Evolutionary conservation across 2,329 filamentous ascomycete genomes (phyloP).

Genomic region (Colletotrichum sp.): DNA sequence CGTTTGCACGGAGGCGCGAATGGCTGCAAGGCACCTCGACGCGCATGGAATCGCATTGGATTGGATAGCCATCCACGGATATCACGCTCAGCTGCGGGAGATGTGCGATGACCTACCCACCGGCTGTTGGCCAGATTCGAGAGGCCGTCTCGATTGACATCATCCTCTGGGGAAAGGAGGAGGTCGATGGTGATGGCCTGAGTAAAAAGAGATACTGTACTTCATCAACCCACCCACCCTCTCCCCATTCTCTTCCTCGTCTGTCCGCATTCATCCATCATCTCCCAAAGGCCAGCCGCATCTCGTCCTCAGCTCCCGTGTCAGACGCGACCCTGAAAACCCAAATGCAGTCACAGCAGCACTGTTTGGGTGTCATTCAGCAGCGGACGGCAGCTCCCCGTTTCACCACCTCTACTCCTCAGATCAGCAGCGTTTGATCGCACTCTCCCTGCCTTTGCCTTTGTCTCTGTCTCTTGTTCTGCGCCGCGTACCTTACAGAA

Average conservation of each 20-base stretch:
- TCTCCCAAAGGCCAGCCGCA: not conserved
- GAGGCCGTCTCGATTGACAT: not conserved
- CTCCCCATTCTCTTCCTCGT: not conserved
- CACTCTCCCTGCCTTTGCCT: not conserved
- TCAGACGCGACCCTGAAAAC: not conserved
- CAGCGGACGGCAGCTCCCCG: slow-evolving; percentile 3
- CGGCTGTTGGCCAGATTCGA: not conserved
- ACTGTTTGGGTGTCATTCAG: slow-evolving; percentile 17
- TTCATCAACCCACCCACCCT: not conserved
- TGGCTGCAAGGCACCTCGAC: not conserved
- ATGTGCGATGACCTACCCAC: not conserved
- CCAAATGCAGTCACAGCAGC: slow-evolving; percentile 1
- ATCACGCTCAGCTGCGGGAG: not conserved
- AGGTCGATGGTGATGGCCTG: not conserved
- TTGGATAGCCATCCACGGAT: not conserved
- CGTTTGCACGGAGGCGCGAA: not conserved
- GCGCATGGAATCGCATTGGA: not conserved
- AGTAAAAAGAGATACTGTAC: not conserved
- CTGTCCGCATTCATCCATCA: not conserved
- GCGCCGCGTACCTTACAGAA: not conserved
- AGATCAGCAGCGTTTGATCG: slow-evolving; percentile 2
- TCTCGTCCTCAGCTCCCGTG: not conserved
- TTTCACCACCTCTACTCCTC: slow-evolving; percentile 13
- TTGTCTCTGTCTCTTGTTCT: not conserved
- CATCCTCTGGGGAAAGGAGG: not conserved